A percentile compares a stretch with the other conserved stretches of the same genome.
phyloP scores from a whole-genome alignment of 106 monocot species.

The Dioscorea zingiberensis region DNA sequence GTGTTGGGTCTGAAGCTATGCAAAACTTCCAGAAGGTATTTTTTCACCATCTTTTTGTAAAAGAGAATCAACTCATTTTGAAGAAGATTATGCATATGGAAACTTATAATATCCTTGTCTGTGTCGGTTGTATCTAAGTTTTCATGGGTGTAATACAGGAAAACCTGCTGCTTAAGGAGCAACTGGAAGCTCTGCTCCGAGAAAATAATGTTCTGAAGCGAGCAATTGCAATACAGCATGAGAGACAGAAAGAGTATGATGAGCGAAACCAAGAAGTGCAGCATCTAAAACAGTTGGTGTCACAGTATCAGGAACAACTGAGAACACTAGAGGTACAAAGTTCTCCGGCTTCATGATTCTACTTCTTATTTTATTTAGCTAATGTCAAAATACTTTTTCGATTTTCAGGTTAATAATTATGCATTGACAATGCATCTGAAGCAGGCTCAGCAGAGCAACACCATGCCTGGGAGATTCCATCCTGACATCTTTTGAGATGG shows the following conservation, averaged over 20 bases:
- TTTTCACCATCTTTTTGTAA: too few relatives aligned
- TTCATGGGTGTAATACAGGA: conserved; percentile 27
- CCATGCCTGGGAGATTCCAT: conserved; percentile 56
- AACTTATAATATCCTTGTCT: too few relatives aligned
- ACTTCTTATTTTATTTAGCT: too few relatives aligned
- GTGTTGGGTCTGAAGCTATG: conserved; percentile 29
- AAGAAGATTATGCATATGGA: too few relatives aligned
- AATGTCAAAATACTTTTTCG: too few relatives aligned
- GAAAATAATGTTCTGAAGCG: conserved; percentile 72
- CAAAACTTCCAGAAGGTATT: conserved; percentile 57
- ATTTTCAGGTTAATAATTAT: conserved; percentile 53
- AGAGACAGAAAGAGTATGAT: conserved; percentile 63
- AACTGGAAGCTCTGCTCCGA: conserved; percentile 43
- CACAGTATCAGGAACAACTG: conserved; percentile 59
- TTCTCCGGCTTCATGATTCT: neutral
- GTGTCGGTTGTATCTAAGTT: too few relatives aligned
- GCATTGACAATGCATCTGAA: conserved; percentile 50
- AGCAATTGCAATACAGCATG: conserved; percentile 80
- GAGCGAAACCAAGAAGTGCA: conserved; percentile 58
- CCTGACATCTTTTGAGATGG: conserved; percentile 57
- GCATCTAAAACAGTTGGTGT: conserved; percentile 58
- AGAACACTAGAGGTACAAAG: conserved; percentile 30
- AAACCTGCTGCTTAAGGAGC: conserved; percentile 62
- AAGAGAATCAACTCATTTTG: too few relatives aligned
- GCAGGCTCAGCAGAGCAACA: conserved; percentile 46